phyloP scores from a whole-genome alignment of 306 rosid genomes.

The Dryas alaskensis region DNA sequence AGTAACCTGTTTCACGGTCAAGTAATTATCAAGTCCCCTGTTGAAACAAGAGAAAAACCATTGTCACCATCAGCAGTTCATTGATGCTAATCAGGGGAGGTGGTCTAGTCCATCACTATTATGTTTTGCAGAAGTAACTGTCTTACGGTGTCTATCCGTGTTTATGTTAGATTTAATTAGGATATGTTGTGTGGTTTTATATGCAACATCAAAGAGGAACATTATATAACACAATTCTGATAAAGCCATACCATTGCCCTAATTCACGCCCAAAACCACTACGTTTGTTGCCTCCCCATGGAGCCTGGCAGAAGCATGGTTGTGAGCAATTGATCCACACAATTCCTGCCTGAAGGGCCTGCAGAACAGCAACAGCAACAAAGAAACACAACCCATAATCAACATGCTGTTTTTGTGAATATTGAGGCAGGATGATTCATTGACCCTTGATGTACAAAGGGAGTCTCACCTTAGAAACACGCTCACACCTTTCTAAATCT shows the following conservation, averaged over 20 bases:
- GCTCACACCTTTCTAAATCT: conserved; percentile 93
- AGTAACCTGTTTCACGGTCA: conserved; percentile 95
- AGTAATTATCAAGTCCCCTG: conserved; percentile 94
- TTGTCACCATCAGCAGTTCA: conserved; percentile 17
- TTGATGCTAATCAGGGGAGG: background rate
- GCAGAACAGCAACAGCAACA: conserved; percentile 20
- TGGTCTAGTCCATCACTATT: background rate
- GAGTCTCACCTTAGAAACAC: conserved; percentile 66
- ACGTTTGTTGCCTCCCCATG: conserved; percentile 97
- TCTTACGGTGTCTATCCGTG: background rate
- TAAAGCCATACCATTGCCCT: conserved; percentile 75
- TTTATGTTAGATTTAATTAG: background rate
- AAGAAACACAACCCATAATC: conserved; percentile 3
- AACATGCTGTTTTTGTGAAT: background rate
- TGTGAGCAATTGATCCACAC: conserved; percentile 98
- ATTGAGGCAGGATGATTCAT: background rate
- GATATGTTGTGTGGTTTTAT: background rate
- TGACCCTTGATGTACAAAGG: conserved; percentile 6
- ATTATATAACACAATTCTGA: background rate
- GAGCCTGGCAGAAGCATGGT: conserved; percentile 95
- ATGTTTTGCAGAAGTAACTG: background rate
- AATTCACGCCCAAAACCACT: conserved; percentile 98
- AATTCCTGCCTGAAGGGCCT: conserved; percentile 87
- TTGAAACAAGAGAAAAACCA: conserved; percentile 8
- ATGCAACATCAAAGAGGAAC: background rate